Evolutionary conservation across 2,329 filamentous ascomycete species (phyloP), one percentile per base, ranked within the genome.

Genomic region (Fusarium camptoceras): DNA sequence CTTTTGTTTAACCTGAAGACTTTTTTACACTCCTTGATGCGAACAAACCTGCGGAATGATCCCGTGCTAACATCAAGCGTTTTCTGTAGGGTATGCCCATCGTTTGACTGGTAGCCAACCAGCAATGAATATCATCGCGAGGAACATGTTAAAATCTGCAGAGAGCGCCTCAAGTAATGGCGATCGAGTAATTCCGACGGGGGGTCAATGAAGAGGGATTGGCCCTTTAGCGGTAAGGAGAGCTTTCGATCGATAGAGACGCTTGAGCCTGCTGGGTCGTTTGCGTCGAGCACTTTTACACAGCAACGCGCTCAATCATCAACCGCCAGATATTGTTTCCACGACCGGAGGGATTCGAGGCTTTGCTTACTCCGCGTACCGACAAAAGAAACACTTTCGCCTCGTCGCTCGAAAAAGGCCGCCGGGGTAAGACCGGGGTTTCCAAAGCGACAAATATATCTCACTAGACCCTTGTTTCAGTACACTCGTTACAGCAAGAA

Each of bases 21-120:
- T 5, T 24, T 7, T 7, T 9, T n/a, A 27, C 18, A 27, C 6
- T n/a, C 3, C 4, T 2, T 5, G 3, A 0, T n/a, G 11, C 12
- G 25, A 27, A 28, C 5, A 48, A 48, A 48, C 3, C 0, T n/a
- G 46, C 27, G 46, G 46, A 31, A 31, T 11, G n/a, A 49, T 8
- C 46, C 20, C 28, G 10, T 49, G 28, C 46, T 49, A 49, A 49
- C 46, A 15, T 9, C 8, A 12, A 24, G 28, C n/a, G 34, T 4
- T 37, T 37, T 12, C 28, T 34, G 11, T 49, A 49, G 46, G 28
- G 11, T 49, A 20, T 4, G 25, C 11, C 43, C 24, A 27, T 46
- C n/a, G 4, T 27, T 9, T 18, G 24, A 8, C 11, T 5, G 18
- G 5, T 28, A 47, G 27, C 2, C 12, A 11, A 47, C 6, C 43